A percentile compares a stretch with the other conserved stretches of the same genome.
Evolutionary conservation across 495 filamentous ascomycete genomes (phyloP).

Genomic region (Chaetomium tenue): DNA sequence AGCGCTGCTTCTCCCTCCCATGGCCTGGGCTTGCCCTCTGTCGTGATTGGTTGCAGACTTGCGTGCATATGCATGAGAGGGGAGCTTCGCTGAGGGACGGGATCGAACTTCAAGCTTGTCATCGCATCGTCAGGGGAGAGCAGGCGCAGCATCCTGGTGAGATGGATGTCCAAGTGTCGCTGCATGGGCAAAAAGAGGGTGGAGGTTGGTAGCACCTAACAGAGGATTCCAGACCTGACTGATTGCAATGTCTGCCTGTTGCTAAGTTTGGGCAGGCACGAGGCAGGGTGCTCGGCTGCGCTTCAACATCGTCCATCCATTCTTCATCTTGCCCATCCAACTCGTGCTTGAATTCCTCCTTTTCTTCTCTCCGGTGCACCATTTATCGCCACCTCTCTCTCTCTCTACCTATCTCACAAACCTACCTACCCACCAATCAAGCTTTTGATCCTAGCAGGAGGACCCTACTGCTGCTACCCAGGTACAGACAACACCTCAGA

Average conservation of each 20-base stretch:
- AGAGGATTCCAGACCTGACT: slow-evolving; percentile 1
- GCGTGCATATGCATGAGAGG: background rate
- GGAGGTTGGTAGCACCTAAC: background rate
- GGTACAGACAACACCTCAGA: background rate
- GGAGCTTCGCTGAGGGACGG: background rate
- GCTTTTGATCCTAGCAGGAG: too few relatives aligned
- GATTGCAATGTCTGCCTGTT: slow-evolving; percentile 3
- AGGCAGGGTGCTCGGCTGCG: background rate
- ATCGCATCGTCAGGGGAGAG: background rate
- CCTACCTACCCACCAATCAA: background rate
- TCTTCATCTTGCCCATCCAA: too few relatives aligned
- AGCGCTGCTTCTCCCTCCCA: too few relatives aligned
- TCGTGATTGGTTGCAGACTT: background rate
- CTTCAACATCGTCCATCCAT: background rate
- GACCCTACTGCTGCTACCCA: too few relatives aligned
- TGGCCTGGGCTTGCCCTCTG: background rate
- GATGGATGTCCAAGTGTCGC: background rate
- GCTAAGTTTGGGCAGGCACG: slow-evolving; percentile 6
- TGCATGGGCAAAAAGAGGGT: background rate
- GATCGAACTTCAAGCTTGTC: background rate
- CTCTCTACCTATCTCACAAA: too few relatives aligned
- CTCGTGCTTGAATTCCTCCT: too few relatives aligned
- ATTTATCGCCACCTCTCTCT: too few relatives aligned
- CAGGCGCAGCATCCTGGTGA: background rate
- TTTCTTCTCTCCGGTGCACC: too few relatives aligned